Conservation (phyloP, 2,329 filamentous ascomycete genomes). For the Teratosphaeria viscida region DNA sequence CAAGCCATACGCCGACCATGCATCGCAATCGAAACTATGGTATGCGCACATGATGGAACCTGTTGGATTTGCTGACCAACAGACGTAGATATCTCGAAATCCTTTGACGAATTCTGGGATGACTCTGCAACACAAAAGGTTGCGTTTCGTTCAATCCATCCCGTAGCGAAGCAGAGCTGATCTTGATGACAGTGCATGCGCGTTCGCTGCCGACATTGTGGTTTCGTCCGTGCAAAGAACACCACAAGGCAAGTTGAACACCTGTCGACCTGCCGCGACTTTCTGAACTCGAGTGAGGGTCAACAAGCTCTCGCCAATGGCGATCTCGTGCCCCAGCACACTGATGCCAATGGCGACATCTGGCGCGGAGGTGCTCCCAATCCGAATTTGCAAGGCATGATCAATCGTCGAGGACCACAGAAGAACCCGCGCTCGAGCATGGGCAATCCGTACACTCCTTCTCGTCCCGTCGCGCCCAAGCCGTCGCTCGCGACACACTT, state of each 20-base stretch:
- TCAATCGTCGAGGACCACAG: slow-evolving; percentile 4
- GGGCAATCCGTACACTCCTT: not conserved
- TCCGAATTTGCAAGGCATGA: slow-evolving; percentile 34
- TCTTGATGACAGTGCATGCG: slow-evolving; percentile 34
- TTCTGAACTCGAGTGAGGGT: slow-evolving; percentile 35
- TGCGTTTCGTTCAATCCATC: not conserved
- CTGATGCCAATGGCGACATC: slow-evolving; percentile 22
- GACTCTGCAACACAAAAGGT: slow-evolving; percentile 19
- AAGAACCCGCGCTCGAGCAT: slow-evolving; percentile 17
- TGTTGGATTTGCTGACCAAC: not conserved
- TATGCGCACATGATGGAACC: not conserved
- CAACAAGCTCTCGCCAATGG: slow-evolving; percentile 24
- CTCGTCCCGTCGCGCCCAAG: slow-evolving; percentile 10
- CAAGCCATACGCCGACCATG: slow-evolving; percentile 13
- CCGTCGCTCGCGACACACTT: slow-evolving; percentile 50
- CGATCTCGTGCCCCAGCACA: slow-evolving; percentile 7
- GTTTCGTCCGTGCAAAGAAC: slow-evolving; percentile 41
- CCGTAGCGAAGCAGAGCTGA: not conserved
- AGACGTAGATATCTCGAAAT: slow-evolving; percentile 5
- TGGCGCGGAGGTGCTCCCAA: slow-evolving; percentile 38
- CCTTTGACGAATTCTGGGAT: slow-evolving; percentile 23
- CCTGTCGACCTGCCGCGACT: slow-evolving; percentile 35
- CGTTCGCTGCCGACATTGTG: slow-evolving; percentile 39
- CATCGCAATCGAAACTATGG: slow-evolving; percentile 14
- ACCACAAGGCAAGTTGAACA: slow-evolving; percentile 43